A percentile compares a stretch with the other conserved stretches of the same genome.
Conservation (phyloP, 2,329 filamentous ascomycete genomes). For the Fusarium redolens region DNA sequence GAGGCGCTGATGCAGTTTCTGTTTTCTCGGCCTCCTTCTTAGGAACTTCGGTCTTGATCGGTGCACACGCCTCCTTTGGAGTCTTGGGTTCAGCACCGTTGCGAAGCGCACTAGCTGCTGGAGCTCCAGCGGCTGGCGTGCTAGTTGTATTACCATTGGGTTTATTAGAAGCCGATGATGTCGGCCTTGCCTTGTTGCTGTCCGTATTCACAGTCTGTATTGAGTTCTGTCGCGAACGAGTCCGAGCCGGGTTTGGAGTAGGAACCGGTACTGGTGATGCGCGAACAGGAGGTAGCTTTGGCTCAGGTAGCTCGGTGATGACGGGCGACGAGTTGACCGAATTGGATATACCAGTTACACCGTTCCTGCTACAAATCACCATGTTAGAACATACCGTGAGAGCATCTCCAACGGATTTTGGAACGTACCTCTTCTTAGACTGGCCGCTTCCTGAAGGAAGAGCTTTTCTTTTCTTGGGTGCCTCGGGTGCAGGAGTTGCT, state of each 20-base stretch:
- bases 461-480: slow-evolving; percentile 78
- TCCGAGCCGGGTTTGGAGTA: slow-evolving; percentile 71
- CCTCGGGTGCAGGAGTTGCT: slow-evolving; percentile 75
- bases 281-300: slow-evolving; percentile 58
- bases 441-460: slow-evolving; percentile 73
- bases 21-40: slow-evolving; percentile 51
- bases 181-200: slow-evolving; percentile 63
- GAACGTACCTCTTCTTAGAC: slow-evolving; percentile 81
- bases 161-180: slow-evolving; percentile 71
- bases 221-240: slow-evolving; percentile 81
- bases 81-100: slow-evolving; percentile 60
- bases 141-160: slow-evolving; percentile 62
- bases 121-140: slow-evolving; percentile 52
- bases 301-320: slow-evolving; percentile 74
- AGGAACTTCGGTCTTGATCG: slow-evolving; percentile 47
- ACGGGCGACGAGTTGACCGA: slow-evolving; percentile 82
- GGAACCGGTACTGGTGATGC: slow-evolving; percentile 70
- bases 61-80: slow-evolving; percentile 59
- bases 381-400: slow-evolving; percentile 24
- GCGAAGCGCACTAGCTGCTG: slow-evolving; percentile 45
- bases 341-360: slow-evolving; percentile 68
- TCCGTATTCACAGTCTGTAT: slow-evolving; percentile 67
- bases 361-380: slow-evolving; percentile 48
- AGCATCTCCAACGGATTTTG: neutral
- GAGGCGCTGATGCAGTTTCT: slow-evolving; percentile 43